These are phyloP conservation scores for Chaetomium fimeti DNA, from an alignment of 495 filamentous ascomycete genomes.

Conservation along the genomic window DNA sequence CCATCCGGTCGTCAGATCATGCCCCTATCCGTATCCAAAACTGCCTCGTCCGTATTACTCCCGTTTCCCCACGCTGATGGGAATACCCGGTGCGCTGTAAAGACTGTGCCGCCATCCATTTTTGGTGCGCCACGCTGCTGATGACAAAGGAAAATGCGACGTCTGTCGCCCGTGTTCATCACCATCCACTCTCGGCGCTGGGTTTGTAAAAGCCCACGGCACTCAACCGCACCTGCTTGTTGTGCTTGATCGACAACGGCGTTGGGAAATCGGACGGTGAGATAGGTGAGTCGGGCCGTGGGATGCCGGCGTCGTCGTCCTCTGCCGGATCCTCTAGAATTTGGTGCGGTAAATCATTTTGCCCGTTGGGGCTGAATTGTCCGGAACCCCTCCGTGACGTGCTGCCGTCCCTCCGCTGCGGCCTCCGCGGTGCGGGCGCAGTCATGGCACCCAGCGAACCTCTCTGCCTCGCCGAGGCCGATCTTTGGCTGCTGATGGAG, in stretches of 20 bases:
- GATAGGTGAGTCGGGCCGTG: slow-evolving; percentile 41
- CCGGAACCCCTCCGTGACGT: slow-evolving; percentile 16
- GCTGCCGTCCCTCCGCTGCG: slow-evolving; percentile 16
- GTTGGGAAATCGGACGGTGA: slow-evolving; percentile 35
- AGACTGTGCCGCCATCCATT: slow-evolving; percentile 4
- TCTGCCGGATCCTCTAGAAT: slow-evolving; percentile 32
- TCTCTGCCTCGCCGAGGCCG: slow-evolving; percentile 17
- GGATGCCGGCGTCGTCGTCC: slow-evolving; percentile 30
- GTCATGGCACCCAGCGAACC: slow-evolving; percentile 16
- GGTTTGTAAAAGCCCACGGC: slow-evolving; percentile 43
- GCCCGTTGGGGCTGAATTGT: slow-evolving; percentile 17
- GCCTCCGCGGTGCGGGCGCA: slow-evolving; percentile 5
- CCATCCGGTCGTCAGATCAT: slow-evolving; percentile 18
- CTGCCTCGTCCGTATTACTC: not conserved
- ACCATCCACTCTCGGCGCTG: slow-evolving; percentile 42
- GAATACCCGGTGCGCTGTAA: not conserved
- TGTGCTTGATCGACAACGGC: slow-evolving; percentile 40
- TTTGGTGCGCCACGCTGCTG: slow-evolving; percentile 13
- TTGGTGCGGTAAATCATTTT: slow-evolving; percentile 22
- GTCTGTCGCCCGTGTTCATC: slow-evolving; percentile 23
- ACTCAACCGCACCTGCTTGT: slow-evolving; percentile 48
- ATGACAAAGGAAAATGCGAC: slow-evolving; percentile 17
- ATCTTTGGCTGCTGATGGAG: slow-evolving; percentile 19
- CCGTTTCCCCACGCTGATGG: not conserved
- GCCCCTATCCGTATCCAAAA: slow-evolving; percentile 8